Evolutionary conservation across 108 stramenopile species (phyloP).

Genomic region (Pseudonitzschia delicatissima): DNA sequence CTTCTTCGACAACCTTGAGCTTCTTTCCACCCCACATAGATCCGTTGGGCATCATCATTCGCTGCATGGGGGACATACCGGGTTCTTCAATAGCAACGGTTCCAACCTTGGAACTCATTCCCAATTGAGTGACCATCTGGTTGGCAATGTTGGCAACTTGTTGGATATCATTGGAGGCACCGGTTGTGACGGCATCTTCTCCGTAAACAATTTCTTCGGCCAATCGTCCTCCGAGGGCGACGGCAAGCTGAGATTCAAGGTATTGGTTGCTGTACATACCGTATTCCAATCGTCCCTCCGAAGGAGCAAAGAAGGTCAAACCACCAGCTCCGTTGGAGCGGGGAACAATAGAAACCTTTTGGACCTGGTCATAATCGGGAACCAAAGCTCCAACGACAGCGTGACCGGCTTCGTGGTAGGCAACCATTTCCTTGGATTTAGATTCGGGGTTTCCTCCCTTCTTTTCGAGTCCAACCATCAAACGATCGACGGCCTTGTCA

Average conservation of each 20-base stretch:
- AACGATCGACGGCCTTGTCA: conserved; percentile 95
- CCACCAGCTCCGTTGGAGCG: conserved; percentile 92
- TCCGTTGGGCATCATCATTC: conserved; percentile 55
- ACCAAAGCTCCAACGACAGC: conserved; percentile 90
- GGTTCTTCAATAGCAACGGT: conserved; percentile 77
- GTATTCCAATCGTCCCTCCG: conserved; percentile 89
- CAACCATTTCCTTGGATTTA: conserved; percentile 83
- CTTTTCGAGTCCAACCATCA: conserved; percentile 97
- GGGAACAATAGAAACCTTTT: conserved; percentile 97
- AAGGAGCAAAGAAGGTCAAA: conserved; percentile 93
- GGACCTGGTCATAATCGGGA: conserved; percentile 91
- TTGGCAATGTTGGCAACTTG: conserved; percentile 93
- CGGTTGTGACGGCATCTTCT: conserved; percentile 93
- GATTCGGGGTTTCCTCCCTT: conserved; percentile 77
- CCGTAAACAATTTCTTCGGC: conserved; percentile 99
- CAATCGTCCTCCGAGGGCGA: conserved; percentile 94
- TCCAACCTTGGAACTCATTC: conserved; percentile 94
- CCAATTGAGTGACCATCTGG: conserved; percentile 96
- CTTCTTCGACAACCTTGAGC: conserved; percentile 74
- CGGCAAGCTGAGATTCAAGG: conserved; percentile 91
- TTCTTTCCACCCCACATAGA: conserved; percentile 80
- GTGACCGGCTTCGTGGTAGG: conserved; percentile 97
- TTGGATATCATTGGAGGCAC: conserved; percentile 96
- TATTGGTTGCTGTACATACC: conserved; percentile 93
- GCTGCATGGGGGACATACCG: conserved; percentile 58